phyloP scores from a whole-genome alignment of 1,284 basidiomycete species.

The Ceratobasidium sp. region DNA sequence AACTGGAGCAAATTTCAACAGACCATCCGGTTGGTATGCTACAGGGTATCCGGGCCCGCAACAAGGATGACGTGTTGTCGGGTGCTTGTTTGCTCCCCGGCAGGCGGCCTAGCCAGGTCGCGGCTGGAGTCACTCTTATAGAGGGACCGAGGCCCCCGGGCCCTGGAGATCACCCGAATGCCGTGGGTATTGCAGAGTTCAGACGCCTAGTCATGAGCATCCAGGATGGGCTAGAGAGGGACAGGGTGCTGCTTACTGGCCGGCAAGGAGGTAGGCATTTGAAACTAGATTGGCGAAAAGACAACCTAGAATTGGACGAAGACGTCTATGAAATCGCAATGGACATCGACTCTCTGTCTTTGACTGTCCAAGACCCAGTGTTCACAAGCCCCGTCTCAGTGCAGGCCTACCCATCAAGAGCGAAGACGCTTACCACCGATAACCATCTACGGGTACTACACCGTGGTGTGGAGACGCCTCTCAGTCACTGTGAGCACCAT shows the following conservation, averaged over 20 bases:
- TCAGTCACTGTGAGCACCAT: slow-evolving; percentile 3
- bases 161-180: neutral
- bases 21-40: neutral
- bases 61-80: neutral
- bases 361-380: neutral
- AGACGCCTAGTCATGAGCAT: neutral
- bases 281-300: neutral
- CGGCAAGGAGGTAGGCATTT: neutral
- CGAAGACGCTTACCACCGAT: neutral
- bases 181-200: neutral
- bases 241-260: slow-evolving; percentile 7
- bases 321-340: neutral
- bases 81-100: neutral
- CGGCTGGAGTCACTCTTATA: neutral
- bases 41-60: neutral
- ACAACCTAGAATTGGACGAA: neutral
- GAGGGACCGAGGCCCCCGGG: neutral
- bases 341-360: slow-evolving; percentile 7
- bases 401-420: neutral
- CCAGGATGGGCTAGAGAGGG: neutral
- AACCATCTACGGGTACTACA: neutral
- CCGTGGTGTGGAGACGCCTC: neutral
- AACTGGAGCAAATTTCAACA: neutral
- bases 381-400: neutral
- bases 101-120: neutral